Evolutionary conservation across 257 asterid genomes (phyloP).

Genomic region (Vinca minor): DNA sequence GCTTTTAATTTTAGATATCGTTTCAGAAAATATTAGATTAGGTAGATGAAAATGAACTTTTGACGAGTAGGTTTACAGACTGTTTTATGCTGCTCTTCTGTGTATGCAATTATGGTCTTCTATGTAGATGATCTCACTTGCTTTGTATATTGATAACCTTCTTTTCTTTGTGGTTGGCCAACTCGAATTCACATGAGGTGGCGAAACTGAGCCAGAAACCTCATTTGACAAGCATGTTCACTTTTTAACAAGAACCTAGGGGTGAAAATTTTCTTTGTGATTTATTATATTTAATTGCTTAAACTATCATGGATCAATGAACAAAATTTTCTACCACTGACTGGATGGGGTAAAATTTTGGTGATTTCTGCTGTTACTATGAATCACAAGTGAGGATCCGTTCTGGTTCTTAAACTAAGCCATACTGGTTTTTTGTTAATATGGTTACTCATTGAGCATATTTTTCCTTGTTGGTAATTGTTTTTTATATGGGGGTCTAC

Average conservation of each 20-base stretch:
- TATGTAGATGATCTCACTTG: background rate
- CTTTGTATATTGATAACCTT: background rate
- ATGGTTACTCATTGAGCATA: background rate
- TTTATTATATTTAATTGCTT: background rate
- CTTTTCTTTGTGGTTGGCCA: background rate
- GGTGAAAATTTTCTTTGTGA: background rate
- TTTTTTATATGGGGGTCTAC: background rate
- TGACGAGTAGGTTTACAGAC: background rate
- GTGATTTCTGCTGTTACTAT: background rate
- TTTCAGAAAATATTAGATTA: background rate
- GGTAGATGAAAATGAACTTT: background rate
- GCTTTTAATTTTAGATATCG: background rate
- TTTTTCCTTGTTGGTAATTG: background rate
- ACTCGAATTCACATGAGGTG: background rate
- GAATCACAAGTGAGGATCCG: background rate
- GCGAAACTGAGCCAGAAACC: background rate
- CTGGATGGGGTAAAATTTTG: background rate
- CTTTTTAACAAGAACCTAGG: background rate
- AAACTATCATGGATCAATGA: background rate
- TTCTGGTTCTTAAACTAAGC: background rate
- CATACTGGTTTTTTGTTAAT: background rate
- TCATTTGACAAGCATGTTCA: background rate
- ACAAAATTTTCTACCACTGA: background rate
- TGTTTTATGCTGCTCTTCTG: no score
- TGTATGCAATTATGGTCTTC: no score